Evolutionary conservation across 2,329 filamentous ascomycete genomes (phyloP), one percentile per base, ranked within the genome.

Genomic region (Sporothrix variecibatus): DNA sequence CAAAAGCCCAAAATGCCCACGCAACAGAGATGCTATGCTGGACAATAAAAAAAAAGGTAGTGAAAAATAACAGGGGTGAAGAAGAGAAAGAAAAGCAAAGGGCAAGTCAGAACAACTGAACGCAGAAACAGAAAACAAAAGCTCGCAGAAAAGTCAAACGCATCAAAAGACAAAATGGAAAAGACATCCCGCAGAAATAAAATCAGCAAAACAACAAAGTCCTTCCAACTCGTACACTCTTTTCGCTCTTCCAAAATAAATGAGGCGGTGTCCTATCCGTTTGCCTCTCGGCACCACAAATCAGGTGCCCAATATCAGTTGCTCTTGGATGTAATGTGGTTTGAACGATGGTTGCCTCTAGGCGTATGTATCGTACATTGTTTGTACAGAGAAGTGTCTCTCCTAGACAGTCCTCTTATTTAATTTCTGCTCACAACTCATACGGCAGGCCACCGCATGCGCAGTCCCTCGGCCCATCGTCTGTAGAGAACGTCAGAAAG

Each of bases 401-500:
- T 5, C 23, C 2, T n/a, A 56, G 51, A 31, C 26, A 17, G 53
- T 7, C 26, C 6, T 3, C 53, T 31, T 58, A 1, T 1, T 26
- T 31, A 26, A 3, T 31, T 23, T 1, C 5, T 17, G 9, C 2
- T 26, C 38, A 26, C 23, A 17, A 2, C 60, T 65, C 38, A 77
- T 2, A 77, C 75, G 7, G 76, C 76, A 1, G 77, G 76, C 76
- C 75, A 79, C 1, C 77, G 76, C 49, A n/a, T n/a, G 8, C 91
- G 90, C 78, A 98, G 84, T 1, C 94, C 94, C 74, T 97, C 93
- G 2, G 92, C 90, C 96, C 96, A 99, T 60, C 95, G 89, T 20
- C 91, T 90, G 83, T 98, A 98, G 26, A 99, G 88, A 26, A 97
- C 93, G 81, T 98, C 94, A 0, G 93, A 94, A 51, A 98, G 86